A percentile compares a stretch with the other conserved stretches of the same genome.
These are phyloP conservation scores for Phytophthora hibernalis DNA, from an alignment of 352 stramenopile species.

Conservation along the genomic window DNA sequence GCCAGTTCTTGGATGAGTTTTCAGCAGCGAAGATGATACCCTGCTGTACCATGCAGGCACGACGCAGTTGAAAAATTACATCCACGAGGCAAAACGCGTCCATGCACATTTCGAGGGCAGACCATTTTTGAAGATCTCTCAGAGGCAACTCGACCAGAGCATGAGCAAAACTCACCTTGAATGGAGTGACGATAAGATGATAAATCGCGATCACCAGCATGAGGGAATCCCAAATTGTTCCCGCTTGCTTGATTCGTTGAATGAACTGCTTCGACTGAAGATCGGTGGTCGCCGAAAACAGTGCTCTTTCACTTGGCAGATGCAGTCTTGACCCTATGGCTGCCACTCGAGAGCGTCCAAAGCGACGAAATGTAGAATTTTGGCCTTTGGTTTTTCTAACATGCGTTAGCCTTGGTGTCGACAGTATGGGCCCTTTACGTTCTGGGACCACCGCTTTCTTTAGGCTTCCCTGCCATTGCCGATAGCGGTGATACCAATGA, in stretches of 20 bases:
- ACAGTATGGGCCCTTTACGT: not conserved
- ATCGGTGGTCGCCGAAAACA: constrained; percentile 25
- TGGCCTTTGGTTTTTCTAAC: not conserved
- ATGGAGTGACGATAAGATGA: constrained; percentile 46
- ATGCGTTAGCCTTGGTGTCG: not conserved
- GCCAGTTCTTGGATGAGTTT: not conserved
- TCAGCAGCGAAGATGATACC: constrained; percentile 2
- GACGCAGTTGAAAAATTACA: constrained; percentile 41
- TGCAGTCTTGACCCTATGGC: constrained; percentile 26
- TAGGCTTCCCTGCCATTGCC: constrained; percentile 32
- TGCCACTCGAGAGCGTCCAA: constrained; percentile 10
- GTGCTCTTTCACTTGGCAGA: constrained; percentile 20
- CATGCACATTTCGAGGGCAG: constrained; percentile 51
- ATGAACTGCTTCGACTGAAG: constrained; percentile 46
- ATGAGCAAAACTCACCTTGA: constrained; percentile 64
- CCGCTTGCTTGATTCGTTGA: constrained; percentile 36
- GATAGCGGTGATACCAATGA: constrained; percentile 50
- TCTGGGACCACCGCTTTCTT: not conserved
- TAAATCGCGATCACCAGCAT: constrained; percentile 60
- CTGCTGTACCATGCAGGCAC: constrained; percentile 24
- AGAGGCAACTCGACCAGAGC: constrained; percentile 42
- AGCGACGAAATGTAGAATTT: constrained; percentile 2
- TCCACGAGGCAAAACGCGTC: constrained; percentile 57
- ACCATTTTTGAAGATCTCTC: constrained; percentile 40
- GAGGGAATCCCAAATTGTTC: constrained; percentile 56